Percentiles rank a stretch among this genome's conserved stretches.
Conservation (phyloP, 108 stramenopile genomes). For the Skeletonema marinoi region DNA sequence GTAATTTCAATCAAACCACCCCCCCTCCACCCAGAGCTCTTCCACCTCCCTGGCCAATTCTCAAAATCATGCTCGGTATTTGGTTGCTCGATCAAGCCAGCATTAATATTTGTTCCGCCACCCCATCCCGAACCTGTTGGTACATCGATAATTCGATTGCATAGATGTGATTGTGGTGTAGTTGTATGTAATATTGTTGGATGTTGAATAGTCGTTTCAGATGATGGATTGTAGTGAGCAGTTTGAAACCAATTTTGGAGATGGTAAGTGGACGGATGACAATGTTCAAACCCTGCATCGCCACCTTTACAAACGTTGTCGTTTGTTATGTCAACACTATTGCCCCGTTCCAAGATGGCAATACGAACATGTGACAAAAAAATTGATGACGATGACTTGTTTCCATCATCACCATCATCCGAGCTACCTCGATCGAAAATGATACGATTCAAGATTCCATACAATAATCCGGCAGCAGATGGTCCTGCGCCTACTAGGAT, state of each 20-base stretch:
- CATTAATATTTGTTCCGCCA: constrained; percentile 77
- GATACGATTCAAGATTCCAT: constrained; percentile 48
- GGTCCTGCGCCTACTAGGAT: constrained; percentile 79
- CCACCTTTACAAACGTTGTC: not conserved
- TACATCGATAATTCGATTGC: constrained; percentile 49
- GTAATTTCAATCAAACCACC: not conserved
- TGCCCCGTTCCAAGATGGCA: constrained; percentile 71
- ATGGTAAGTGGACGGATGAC: constrained; percentile 20
- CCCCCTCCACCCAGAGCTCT: constrained; percentile 35
- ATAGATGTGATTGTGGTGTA: constrained; percentile 25
- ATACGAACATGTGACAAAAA: constrained; percentile 34
- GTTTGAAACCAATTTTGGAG: constrained; percentile 42
- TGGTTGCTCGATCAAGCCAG: constrained; percentile 60
- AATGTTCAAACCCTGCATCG: constrained; percentile 19
- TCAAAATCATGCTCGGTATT: constrained; percentile 20
- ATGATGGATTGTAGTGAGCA: constrained; percentile 23
- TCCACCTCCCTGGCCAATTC: constrained; percentile 63
- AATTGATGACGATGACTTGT: not conserved
- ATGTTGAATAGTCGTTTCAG: too few relatives aligned
- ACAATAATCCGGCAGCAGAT: constrained; percentile 74
- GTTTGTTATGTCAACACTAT: not conserved
- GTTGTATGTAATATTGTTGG: constrained; percentile 42
- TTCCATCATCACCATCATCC: not conserved
- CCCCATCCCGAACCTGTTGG: constrained; percentile 70
- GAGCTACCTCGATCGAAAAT: not conserved